Base-by-base conservation (phyloP, 1,284 basidiomycete species). In the Heterobasidion occidentale region DNA sequence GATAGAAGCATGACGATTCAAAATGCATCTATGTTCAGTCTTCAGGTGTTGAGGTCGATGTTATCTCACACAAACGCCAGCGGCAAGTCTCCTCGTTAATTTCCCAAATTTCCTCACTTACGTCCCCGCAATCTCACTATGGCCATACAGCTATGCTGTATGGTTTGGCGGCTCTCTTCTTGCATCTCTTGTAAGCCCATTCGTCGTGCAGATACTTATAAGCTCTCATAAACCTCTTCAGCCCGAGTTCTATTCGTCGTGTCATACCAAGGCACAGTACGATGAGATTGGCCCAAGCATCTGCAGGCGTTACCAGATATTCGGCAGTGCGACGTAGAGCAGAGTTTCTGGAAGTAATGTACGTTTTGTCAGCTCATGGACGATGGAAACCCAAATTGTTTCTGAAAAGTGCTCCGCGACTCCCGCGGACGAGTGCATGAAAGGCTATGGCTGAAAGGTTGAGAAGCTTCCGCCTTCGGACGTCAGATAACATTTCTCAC, bases 21-120 rank as follows among this genome's bases (percentile, higher is more conserved):
- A 49, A 33, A 20, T 46, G 53, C 65, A 51, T 27, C 65, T 58
- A 19, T 38, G 56, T 17, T 27, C 64, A 94, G 90, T 96, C 93
- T 15, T 91, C 90, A 46, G 94, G 94, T 36, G 90, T 97, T 38
- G 94, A 97, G 58, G 94, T 98, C 58, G 94, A 98, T 60, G 97
- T 99, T 65, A 98, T 99, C 67, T 92, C 90, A 9, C 97, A 99
- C 81, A 98, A 97, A 77, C 88, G 94, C 64, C 97, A 99, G 77
- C 81, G 95, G 79, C 92, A 61, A 59, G 71, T 65, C n/a, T 11
- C 19, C 4, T 17, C 27, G 3, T n/a, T 7, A 27, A 14, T 27
- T 33, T n/a, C 34, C 6, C 11, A 33, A 36, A 12, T 19, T 38
- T 58, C 46, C 15, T 46, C 44, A 6, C 65, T 50, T 48, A 14